Evolutionary conservation across 2,329 filamentous ascomycete genomes (phyloP).

Genomic region (Dactylonectria estremocensis): DNA sequence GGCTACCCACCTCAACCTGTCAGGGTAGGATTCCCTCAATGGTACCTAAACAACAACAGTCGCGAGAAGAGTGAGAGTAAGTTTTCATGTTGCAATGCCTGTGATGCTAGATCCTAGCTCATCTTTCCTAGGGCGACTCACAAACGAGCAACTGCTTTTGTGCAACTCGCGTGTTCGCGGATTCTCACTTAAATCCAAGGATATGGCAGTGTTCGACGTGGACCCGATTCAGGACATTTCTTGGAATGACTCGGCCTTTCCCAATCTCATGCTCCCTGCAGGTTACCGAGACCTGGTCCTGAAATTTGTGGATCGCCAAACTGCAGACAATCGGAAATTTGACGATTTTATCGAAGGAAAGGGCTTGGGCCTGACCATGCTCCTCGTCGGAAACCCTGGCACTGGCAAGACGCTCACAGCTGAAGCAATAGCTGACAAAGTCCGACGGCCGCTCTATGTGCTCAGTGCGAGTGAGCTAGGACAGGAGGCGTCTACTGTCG

Average conservation of each 20-base stretch:
- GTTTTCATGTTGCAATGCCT: background rate
- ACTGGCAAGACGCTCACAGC: conserved; percentile 62
- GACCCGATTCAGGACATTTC: conserved; percentile 56
- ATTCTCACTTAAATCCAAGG: conserved; percentile 49
- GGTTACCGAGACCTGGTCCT: conserved; percentile 59
- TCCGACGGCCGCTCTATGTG: conserved; percentile 18
- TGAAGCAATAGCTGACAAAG: conserved; percentile 36
- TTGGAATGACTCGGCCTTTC: conserved; percentile 63
- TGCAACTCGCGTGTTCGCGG: conserved; percentile 42
- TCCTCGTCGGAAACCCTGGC: conserved; percentile 59
- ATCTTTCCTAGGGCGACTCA: background rate
- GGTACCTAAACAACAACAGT: background rate
- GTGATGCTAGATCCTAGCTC: background rate
- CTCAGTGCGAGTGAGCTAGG: conserved; percentile 19
- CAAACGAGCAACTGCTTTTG: conserved; percentile 7
- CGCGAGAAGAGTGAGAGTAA: background rate
- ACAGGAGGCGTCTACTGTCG: conserved; percentile 59
- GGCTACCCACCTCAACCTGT: background rate
- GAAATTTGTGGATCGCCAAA: conserved; percentile 59
- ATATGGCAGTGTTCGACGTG: conserved; percentile 55
- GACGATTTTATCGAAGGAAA: conserved; percentile 64
- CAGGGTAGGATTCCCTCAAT: background rate
- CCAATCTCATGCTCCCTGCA: conserved; percentile 59
- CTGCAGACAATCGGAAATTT: conserved; percentile 52
- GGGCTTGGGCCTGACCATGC: conserved; percentile 60